Evolutionary conservation across 2,329 filamentous ascomycete species (phyloP), one percentile per base, ranked within the genome.

Genomic region (Plectosphaerella cucumerina): DNA sequence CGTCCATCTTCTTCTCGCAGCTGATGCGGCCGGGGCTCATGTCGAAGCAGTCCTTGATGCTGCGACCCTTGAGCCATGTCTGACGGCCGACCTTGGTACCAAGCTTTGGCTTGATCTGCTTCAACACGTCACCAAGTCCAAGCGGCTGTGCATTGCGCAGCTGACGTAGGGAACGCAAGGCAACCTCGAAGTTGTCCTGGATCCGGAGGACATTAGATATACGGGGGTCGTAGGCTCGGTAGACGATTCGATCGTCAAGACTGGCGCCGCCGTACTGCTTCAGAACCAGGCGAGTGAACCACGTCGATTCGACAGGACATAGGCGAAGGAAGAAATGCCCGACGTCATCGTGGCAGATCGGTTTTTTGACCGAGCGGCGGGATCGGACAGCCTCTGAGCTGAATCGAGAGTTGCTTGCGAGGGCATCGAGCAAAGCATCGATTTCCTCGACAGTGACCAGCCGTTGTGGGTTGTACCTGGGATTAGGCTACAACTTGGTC

Each of bases 1-100:
- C 90, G 60, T 96, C 90, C 54, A 95, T 82, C 63, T 96, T 96
- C 48, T 85, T 77, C 65, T 96, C 90, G 21, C 90, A 78, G 52
- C 86, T 89, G 80, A 92, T 78, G 15, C 79, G 72, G 0, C 76
- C 74, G 5, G 72, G 75, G 2, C 78, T 73, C 73, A 93, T 81
- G 17, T 83, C 74, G 18, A 89, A 67, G 62, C 88, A 93, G 62
- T 94, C 81, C 53, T 90, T 85, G 58, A 93, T 86, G 56, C 84
- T 86, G 47, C 85, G 75, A 10, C 77, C 85, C 60, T 88, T 88
- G 44, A 79, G 68, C 77, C 84, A 89, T 1, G 73, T 70, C 37
- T 85, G 81, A 18, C 85, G 74, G 15, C 84, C 84, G 39, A 89
- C 76, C 59, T 88, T 89, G 57, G 81, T 70, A 0, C 85, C 84